These are phyloP conservation scores for Penicillium sp. DNA, from an alignment of 2,329 filamentous ascomycete species.

Conservation along the genomic window DNA sequence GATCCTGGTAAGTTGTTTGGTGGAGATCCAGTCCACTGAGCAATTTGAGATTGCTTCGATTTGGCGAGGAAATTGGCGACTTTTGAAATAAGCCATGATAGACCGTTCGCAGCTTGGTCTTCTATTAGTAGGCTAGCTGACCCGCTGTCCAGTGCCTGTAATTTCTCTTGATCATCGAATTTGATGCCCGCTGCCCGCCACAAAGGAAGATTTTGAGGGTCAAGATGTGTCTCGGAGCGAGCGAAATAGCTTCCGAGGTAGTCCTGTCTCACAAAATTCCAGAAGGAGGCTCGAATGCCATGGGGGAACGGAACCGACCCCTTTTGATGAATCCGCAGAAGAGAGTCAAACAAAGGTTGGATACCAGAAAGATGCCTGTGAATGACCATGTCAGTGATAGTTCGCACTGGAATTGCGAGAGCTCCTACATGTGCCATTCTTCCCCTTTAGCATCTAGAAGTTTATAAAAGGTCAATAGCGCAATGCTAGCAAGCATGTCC, in stretches of 20 bases:
- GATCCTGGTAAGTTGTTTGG: slow-evolving; percentile 38
- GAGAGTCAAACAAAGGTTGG: slow-evolving; percentile 53
- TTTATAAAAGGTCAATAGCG: slow-evolving; percentile 62
- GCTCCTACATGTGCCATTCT: slow-evolving; percentile 54
- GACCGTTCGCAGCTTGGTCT: slow-evolving; percentile 59
- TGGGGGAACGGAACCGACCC: slow-evolving; percentile 42
- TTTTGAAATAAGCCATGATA: slow-evolving; percentile 63
- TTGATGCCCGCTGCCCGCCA: slow-evolving; percentile 62
- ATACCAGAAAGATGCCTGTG: slow-evolving; percentile 60
- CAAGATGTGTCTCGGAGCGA: slow-evolving; percentile 55
- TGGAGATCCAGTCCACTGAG: slow-evolving; percentile 32
- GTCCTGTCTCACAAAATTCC: slow-evolving; percentile 63
- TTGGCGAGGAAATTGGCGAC: slow-evolving; percentile 62
- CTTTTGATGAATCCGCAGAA: slow-evolving; percentile 33
- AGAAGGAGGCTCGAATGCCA: slow-evolving; percentile 58
- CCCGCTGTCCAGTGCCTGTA: slow-evolving; percentile 31
- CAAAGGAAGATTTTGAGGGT: slow-evolving; percentile 56
- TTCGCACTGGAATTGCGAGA: not conserved
- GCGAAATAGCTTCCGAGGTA: slow-evolving; percentile 62
- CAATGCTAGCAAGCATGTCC: slow-evolving; percentile 59
- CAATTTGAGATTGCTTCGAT: slow-evolving; percentile 51
- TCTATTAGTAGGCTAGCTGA: slow-evolving; percentile 49
- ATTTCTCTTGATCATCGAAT: slow-evolving; percentile 51
- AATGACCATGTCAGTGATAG: slow-evolving; percentile 4
- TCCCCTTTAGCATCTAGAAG: slow-evolving; percentile 60